These are phyloP conservation scores for Anethum foeniculum DNA, from an alignment of 140 eudicot species.

Conservation along the genomic window DNA sequence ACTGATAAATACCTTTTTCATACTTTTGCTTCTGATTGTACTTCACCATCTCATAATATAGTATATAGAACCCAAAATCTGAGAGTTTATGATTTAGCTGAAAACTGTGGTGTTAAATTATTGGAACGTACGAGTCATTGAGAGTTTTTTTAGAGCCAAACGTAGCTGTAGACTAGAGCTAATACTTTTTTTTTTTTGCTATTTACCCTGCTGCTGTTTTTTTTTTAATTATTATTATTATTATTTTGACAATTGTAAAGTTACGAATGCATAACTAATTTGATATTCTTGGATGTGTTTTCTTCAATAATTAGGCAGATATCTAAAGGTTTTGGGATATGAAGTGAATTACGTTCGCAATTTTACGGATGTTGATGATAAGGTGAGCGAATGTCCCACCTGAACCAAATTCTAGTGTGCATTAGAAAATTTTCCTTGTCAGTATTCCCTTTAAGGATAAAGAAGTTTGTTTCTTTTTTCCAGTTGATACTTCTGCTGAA, in stretches of 20 bases:
- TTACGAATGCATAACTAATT: conserved; percentile 14
- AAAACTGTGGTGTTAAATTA: background rate
- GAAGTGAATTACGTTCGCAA: conserved; percentile 93
- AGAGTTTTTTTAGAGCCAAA: background rate
- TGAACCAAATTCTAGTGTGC: background rate
- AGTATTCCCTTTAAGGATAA: background rate
- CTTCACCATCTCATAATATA: background rate
- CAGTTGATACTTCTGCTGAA: background rate
- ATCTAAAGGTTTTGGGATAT: conserved; percentile 75
- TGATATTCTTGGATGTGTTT: conserved; percentile 19
- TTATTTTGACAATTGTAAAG: background rate
- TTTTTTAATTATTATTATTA: no score
- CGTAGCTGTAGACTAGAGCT: background rate
- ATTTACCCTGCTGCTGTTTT: background rate
- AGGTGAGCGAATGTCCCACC: conserved; percentile 37
- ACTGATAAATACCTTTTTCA: background rate
- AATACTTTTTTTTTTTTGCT: conserved; percentile 5
- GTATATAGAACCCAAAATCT: background rate
- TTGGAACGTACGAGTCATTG: background rate
- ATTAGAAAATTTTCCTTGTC: background rate
- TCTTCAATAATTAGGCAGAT: conserved; percentile 67
- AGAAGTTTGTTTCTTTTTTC: background rate
- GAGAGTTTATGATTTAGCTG: background rate
- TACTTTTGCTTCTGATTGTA: background rate
- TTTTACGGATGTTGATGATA: conserved; percentile 97